Evolutionary conservation across 805 yeast species (phyloP), one percentile per base, ranked within the genome.

Genomic region (Saccharomyces mikatae): DNA sequence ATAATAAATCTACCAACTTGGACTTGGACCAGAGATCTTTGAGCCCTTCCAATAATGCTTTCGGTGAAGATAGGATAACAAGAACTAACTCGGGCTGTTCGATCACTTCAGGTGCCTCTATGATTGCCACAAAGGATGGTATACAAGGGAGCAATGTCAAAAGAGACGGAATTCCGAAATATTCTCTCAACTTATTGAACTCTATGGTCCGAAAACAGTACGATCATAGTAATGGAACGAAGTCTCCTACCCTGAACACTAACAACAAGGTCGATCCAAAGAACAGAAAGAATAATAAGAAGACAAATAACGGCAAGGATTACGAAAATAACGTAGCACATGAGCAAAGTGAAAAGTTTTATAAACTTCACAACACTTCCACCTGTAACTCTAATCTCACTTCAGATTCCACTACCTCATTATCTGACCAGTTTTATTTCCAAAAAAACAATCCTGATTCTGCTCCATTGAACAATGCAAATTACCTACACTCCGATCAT

Each of bases 111-210:
- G 84, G 87, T 32, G 65, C 84, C n/a, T 83, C 89, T 0, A 82
- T 84, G 44, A 83, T 86, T 4, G 89, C 89, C 24, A 83, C 87
- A 17, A 84, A 85, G 60, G 89, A 85, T 65, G 89, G 90, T 0
- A 67, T 84, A 3, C 88, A 84, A 63, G 90, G 90, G 4, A 78
- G 79, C 56, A 70, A 79, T 49, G 72, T 80, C 47, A 81, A 76
- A 60, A 70, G 83, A 49, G 53, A 59, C 13, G 77, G 76, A 1
- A 74, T 74, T 27, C 74, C 76, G 4, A 71, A 69, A 9, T 73
- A 73, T 52, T 71, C 76, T 2, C 56, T 72, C 49, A 68, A 69
- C 26, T 58, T 73, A 52, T 64, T 73, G 31, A 67, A 71, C 47
- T 65, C 71, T 48, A 71, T 72, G 76, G 56, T 62, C 8, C 63